A percentile compares a stretch with the other conserved stretches of the same genome.
Conservation (phyloP, 2,329 filamentous ascomycete species). For the Diaporthe citriasiana region DNA sequence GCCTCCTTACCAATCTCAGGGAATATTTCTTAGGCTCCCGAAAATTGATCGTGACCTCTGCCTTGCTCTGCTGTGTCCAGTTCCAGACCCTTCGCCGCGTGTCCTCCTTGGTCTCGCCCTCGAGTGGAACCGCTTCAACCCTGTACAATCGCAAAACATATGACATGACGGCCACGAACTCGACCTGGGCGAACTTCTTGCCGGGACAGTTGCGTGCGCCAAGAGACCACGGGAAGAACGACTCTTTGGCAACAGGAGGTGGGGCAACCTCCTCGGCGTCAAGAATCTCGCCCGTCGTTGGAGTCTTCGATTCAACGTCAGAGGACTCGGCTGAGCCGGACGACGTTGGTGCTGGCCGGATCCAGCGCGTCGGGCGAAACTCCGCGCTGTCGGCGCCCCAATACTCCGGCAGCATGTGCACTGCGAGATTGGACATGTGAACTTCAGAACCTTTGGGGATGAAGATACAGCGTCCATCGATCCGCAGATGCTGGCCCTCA, state of each 20-base stretch:
- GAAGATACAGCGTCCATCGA: slow-evolving; percentile 1
- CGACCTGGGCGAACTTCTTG: slow-evolving; percentile 36
- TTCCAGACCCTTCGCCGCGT: slow-evolving; percentile 16
- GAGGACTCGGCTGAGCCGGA: neutral
- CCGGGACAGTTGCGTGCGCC: slow-evolving; percentile 31
- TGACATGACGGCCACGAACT: slow-evolving; percentile 29
- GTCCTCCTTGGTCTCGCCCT: neutral
- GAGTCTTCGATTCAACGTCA: neutral
- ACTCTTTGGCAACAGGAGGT: slow-evolving; percentile 18
- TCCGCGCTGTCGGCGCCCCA: slow-evolving; percentile 27
- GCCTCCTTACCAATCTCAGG: slow-evolving; percentile 32
- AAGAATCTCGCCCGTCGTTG: neutral
- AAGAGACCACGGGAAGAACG: slow-evolving; percentile 19
- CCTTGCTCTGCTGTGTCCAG: slow-evolving; percentile 16
- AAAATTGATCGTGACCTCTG: slow-evolving; percentile 24
- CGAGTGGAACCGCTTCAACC: neutral
- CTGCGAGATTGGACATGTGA: slow-evolving; percentile 16
- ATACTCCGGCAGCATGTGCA: slow-evolving; percentile 17
- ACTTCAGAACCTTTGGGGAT: slow-evolving; percentile 26
- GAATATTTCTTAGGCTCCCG: slow-evolving; percentile 44
- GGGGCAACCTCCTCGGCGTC: slow-evolving; percentile 4
- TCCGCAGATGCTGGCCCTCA: slow-evolving; percentile 5
- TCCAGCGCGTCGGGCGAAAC: slow-evolving; percentile 37
- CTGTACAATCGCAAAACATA: slow-evolving; percentile 2
- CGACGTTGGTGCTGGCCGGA: neutral